These are phyloP conservation scores for Colletotrichum tropicicola DNA, from an alignment of 2,329 filamentous ascomycete genomes.

Conservation along the genomic window DNA sequence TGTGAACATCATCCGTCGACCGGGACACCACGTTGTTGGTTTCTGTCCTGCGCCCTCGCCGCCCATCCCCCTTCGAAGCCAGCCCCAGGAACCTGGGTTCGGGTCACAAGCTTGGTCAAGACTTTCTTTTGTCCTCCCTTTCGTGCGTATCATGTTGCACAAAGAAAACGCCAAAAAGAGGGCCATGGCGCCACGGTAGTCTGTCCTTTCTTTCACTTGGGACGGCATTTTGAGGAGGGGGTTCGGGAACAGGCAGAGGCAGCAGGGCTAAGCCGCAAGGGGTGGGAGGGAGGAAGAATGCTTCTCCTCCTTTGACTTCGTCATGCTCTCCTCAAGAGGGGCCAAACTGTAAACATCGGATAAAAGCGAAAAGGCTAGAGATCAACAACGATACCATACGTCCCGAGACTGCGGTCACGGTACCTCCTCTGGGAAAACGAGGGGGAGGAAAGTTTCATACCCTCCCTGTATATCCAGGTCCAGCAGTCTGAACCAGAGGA, in stretches of 20 bases:
- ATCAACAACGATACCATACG: neutral
- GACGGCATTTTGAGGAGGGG: neutral
- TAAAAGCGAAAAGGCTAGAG: neutral
- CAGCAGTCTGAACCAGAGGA: neutral
- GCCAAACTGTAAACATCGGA: slow-evolving; percentile 25
- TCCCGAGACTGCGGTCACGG: slow-evolving; percentile 16
- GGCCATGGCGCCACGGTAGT: neutral
- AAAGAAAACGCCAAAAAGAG: slow-evolving; percentile 1
- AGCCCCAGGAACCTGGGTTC: slow-evolving; percentile 15
- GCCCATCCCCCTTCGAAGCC: neutral
- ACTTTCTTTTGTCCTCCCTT: too few relatives aligned
- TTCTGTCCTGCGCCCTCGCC: slow-evolving; percentile 2
- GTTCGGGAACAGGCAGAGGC: neutral
- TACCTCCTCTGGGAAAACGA: neutral
- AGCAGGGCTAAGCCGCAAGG: neutral
- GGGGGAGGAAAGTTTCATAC: slow-evolving; percentile 1
- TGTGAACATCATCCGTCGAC: slow-evolving; percentile 29
- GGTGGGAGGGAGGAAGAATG: neutral
- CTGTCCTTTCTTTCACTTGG: neutral
- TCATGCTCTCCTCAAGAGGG: neutral
- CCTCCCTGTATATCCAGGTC: neutral
- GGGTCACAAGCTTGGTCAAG: slow-evolving; percentile 8
- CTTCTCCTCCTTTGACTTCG: neutral
- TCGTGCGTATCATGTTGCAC: neutral
- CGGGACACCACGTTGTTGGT: slow-evolving; percentile 24